phyloP scores from a whole-genome alignment of 345 rosid species.

The Diplotaxis tenuifolia region DNA sequence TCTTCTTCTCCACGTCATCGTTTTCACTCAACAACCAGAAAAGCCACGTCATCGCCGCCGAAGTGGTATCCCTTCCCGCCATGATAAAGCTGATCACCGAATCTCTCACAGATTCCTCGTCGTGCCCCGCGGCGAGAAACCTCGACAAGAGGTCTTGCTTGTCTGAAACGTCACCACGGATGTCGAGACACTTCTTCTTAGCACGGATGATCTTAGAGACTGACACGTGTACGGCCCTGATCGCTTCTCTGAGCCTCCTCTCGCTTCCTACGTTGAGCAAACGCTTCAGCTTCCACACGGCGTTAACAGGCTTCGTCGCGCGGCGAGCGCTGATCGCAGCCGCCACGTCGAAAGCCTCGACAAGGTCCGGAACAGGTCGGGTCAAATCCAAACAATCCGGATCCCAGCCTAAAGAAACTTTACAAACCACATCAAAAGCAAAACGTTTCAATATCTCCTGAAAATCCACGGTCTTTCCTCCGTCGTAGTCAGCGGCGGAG shows the following conservation, averaged over 20 bases:
- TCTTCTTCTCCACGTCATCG: constrained; percentile 29
- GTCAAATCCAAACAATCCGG: constrained; percentile 53
- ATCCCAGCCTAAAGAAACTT: constrained; percentile 53
- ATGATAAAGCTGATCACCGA: constrained; percentile 58
- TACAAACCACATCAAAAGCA: constrained; percentile 54
- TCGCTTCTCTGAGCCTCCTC: constrained; percentile 48
- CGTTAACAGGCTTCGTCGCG: constrained; percentile 46
- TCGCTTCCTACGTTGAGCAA: constrained; percentile 56
- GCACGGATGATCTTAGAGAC: constrained; percentile 43
- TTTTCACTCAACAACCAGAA: constrained; percentile 58
- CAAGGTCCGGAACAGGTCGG: constrained; percentile 42
- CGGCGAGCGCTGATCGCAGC: constrained; percentile 58
- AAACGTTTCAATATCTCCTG: constrained; percentile 60
- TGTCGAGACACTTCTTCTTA: constrained; percentile 35
- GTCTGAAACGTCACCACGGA: constrained; percentile 10
- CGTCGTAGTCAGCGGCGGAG: constrained; percentile 27
- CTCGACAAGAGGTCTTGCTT: constrained; percentile 52
- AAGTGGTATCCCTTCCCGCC: constrained; percentile 76
- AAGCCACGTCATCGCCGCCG: constrained; percentile 71
- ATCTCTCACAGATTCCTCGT: constrained; percentile 56
- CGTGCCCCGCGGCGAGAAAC: constrained; percentile 44
- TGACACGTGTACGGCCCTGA: constrained; percentile 37
- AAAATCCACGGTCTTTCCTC: constrained; percentile 42
- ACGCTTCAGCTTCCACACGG: constrained; percentile 69
- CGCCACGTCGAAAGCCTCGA: constrained; percentile 52